phyloP scores from a whole-genome alignment of 768 basidiomycete genomes.

The Pleurotus salmoneostramineus region DNA sequence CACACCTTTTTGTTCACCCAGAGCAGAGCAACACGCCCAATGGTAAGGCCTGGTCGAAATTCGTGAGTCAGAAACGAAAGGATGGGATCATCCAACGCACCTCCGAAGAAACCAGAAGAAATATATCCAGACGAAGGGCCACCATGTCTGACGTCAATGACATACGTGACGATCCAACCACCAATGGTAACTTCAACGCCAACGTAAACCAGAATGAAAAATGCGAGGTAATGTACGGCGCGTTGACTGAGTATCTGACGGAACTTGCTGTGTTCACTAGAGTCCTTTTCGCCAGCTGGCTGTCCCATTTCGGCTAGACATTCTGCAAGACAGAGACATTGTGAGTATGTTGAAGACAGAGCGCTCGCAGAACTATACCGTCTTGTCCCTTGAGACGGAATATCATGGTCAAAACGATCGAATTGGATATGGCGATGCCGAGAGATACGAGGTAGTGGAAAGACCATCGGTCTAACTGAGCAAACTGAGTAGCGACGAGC shows the following conservation, averaged over 20 bases:
- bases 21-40: constrained; percentile 32
- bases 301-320: constrained; percentile 41
- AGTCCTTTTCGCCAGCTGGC: constrained; percentile 17
- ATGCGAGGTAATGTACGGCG: constrained; percentile 38
- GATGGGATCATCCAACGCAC: constrained; percentile 14
- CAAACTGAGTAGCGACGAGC: constrained; percentile 60
- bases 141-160: constrained; percentile 33
- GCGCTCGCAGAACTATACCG: background rate
- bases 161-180: constrained; percentile 45
- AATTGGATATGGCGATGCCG: constrained; percentile 25
- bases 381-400: constrained; percentile 2
- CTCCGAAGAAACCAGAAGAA: constrained; percentile 39
- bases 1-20: constrained; percentile 24
- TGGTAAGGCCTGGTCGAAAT: constrained; percentile 26
- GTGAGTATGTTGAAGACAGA: background rate
- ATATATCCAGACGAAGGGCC: constrained; percentile 20
- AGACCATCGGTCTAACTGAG: constrained; percentile 44
- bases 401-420: background rate
- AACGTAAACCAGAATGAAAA: constrained; percentile 34
- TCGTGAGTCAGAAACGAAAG: background rate
- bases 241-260: constrained; percentile 31
- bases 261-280: constrained; percentile 19
- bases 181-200: constrained; percentile 34
- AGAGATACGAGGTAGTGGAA: constrained; percentile 55
- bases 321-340: constrained; percentile 20